Percentiles rank a stretch among this genome's conserved stretches.
Conservation (phyloP, 352 stramenopile species). For the Aphanomyces invadans region DNA sequence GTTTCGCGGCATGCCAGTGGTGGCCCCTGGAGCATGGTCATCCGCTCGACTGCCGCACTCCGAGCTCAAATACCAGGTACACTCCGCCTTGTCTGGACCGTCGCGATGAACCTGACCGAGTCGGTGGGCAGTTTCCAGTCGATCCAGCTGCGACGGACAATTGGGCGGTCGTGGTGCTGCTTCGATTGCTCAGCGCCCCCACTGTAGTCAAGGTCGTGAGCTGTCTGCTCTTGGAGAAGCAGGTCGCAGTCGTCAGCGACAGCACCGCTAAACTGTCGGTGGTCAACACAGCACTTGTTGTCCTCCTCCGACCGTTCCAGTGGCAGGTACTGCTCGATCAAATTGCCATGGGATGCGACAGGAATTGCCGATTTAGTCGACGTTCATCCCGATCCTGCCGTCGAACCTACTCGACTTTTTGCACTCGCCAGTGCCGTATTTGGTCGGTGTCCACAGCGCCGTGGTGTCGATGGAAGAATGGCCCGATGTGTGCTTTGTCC, state of each 20-base stretch:
- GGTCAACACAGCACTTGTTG: slow-evolving; percentile 55
- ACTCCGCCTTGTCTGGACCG: too few relatives aligned
- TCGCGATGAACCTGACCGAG: background rate
- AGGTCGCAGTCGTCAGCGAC: slow-evolving; percentile 70
- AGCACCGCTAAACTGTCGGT: slow-evolving; percentile 57
- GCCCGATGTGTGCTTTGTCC: slow-evolving; percentile 75
- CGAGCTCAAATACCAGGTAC: slow-evolving; percentile 65
- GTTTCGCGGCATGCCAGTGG: slow-evolving; percentile 52
- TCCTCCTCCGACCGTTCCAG: slow-evolving; percentile 71
- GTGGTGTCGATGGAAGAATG: slow-evolving; percentile 43
- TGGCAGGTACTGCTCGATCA: slow-evolving; percentile 42
- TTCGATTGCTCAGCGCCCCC: slow-evolving; percentile 47
- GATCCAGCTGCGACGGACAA: slow-evolving; percentile 47
- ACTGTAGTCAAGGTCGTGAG: slow-evolving; percentile 64
- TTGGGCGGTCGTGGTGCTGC: slow-evolving; percentile 59
- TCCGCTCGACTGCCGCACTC: slow-evolving; percentile 47
- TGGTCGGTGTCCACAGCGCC: slow-evolving; percentile 51
- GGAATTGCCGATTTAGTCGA: too few relatives aligned
- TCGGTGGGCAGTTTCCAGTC: slow-evolving; percentile 37
- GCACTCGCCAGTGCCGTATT: slow-evolving; percentile 74
- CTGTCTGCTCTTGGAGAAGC: slow-evolving; percentile 68
- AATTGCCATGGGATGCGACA: too few relatives aligned
- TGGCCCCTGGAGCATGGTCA: slow-evolving; percentile 58
- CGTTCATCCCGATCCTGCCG: slow-evolving; percentile 75
- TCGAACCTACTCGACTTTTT: slow-evolving; percentile 68